Evolutionary conservation across 495 filamentous ascomycete species (phyloP), one percentile per base, ranked within the genome.

Genomic region (Podospora bellae-mahoneyi): DNA sequence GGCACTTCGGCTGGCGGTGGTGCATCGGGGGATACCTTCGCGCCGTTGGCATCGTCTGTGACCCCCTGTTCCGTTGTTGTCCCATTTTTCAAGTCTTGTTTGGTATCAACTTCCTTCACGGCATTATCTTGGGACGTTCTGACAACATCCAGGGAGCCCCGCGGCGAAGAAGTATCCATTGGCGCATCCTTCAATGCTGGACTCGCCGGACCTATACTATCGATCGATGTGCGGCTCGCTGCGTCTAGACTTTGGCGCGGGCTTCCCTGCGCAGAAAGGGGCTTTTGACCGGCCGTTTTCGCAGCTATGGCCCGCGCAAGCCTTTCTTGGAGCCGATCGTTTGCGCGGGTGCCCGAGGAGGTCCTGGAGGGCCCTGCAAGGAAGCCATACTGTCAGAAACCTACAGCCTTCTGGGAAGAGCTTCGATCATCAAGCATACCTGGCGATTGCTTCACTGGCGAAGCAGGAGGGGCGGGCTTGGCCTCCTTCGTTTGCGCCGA

Each of bases 261-360:
- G 26, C 73, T 80, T 4, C 64, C 69, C 16, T 70, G 75, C 19
- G 67, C 69, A 39, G 78, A 76, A 16, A 71, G 53, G 23, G 73
- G 72, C 26, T 66, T 59, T 16, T 72, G 60, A 20, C 64, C 55
- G 5, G 76, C 68, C 2, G 72, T 54, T 65, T 81, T 87, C 27
- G 79, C 84, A 59, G 83, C 87, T 66, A 83, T 79, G 69, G 82
- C 85, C 70, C 79, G 85, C 67, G 93, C 94, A 5, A 97, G 82
- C 32, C 92, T 87, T 78, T 97, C 93, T 76, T 97, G 93, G 53
- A 97, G 84, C 15, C 91, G 86, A 69, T 92, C 90, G 82, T 90
- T 94, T 64, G 86, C 74, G 66, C 82, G 78, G 64, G 78, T 88
- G 34, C 80, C 82, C 7, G 88, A 90, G 26, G 86, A 73, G 39